Evolutionary conservation across 129 eudicot genomes (phyloP).

Genomic region (Flaveria linearis): DNA sequence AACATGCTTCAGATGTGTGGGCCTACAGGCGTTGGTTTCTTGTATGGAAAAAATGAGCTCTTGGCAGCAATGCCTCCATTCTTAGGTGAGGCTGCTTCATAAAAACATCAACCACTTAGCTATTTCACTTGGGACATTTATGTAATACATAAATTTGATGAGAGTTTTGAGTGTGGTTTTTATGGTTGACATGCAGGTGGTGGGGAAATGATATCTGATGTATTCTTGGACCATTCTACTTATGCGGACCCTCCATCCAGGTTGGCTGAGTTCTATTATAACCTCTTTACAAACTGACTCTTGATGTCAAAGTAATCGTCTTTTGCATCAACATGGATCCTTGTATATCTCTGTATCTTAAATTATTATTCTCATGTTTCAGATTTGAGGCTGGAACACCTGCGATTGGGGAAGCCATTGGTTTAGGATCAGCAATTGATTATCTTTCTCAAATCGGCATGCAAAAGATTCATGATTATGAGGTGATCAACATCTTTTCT

Average conservation of each 20-base stretch:
- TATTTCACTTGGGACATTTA: slow-evolving; percentile 10
- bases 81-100: slow-evolving; percentile 60
- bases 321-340: slow-evolving; percentile 14
- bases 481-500: slow-evolving; percentile 47
- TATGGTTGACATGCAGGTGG: slow-evolving; percentile 62
- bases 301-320: background rate
- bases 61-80: slow-evolving; percentile 92
- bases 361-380: slow-evolving; percentile 12
- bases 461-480: slow-evolving; percentile 97
- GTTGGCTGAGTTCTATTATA: slow-evolving; percentile 38
- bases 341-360: slow-evolving; percentile 4
- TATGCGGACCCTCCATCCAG: slow-evolving; percentile 98
- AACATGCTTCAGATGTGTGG: slow-evolving; percentile 99
- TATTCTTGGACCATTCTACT: slow-evolving; percentile 86
- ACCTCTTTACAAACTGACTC: slow-evolving; percentile 4
- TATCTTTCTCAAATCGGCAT: slow-evolving; percentile 90
- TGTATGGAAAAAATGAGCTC: slow-evolving; percentile 85
- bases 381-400: slow-evolving; percentile 99
- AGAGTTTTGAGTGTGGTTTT: background rate
- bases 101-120: background rate
- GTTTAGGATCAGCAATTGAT: slow-evolving; percentile 96
- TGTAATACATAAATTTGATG: background rate
- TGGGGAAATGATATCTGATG: slow-evolving; percentile 98
- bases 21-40: slow-evolving; percentile 99
- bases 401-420: slow-evolving; percentile 97